Base-by-base conservation (phyloP, 1,284 basidiomycete species). In the Mycena sp. region DNA sequence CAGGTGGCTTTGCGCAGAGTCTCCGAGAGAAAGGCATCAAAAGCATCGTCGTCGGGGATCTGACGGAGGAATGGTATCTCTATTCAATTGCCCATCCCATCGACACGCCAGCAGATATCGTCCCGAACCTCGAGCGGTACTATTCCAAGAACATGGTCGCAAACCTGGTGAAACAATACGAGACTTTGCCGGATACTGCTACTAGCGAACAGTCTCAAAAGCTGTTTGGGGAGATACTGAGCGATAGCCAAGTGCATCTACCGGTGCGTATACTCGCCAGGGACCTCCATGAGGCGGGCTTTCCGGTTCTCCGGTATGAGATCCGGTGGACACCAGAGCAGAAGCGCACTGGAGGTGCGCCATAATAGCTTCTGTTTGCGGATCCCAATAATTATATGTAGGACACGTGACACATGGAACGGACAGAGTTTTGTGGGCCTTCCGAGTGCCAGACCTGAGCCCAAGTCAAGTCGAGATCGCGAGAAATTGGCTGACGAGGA, bases 11-110 rank as follows among this genome's bases (percentile, higher is more conserved):
- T 59, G 88, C 87, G 0, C 73, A 74, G 7, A 83, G 79, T 4
- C 81, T 93, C 9, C 75, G 71, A 29, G 81, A 78, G 17, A 87
- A 85, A 23, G 91, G 91, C 2, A 80, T 93, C 29, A 79, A 78
- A 40, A 85, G 82, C 70, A 78, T 93, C 59, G 76, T 89, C 43
- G 74, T 89, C 21, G 91, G 92, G 7, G 89, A 92, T 64, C 79
- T 92, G 50, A 80, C 80, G 17, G 91, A 93, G 68, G 91, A 92
- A 74, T 92, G 91, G 89, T 89, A 86, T 72, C 82, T 92, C 60
- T 93, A 93, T 70, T 83, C 87, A 10, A 85, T 90, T 67, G 86
- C 88, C 2, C 86, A 92, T 71, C 84, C 86, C 0, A 81, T 91
- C 55, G 49, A 72, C 21, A 73, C 74, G 17, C 73, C 78, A 17